Evolutionary conservation across 345 rosid genomes (phyloP), one percentile per base, ranked within the genome.

Genomic region (Linum usitatissimum): DNA sequence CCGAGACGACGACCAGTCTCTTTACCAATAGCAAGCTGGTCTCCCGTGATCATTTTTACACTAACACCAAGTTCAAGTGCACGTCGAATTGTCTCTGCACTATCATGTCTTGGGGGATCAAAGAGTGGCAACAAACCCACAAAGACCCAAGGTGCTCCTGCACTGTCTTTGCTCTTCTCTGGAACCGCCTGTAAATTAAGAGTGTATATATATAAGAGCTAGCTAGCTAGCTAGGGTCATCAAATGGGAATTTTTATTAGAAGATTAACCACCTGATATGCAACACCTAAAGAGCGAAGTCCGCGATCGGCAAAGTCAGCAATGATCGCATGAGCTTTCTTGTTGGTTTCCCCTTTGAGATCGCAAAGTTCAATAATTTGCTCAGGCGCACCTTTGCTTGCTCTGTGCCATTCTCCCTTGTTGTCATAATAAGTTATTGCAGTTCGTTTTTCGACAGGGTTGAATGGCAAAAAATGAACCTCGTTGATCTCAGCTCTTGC

Each of bases 71-170:
- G 30, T 18, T 55, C 30, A 28, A 55, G 59, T 55, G 59, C 59
- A 5, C 59, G 59, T 55, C 59, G 23, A 19, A 55, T 55, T 20
- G 59, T 55, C 28, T 55, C 59, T 18, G 59, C 59, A 5, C 59
- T 55, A 55, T 55, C 59, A 28, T 55, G 59, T 19, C 59, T 55
- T 18, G 59, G 59, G 6, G 59, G 59, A 55, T 55, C 59, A 55
- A 55, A 55, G 30, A 55, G 59, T 3, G 59, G 59, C 10, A 55
- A 28, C 30, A 55, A 19, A 9, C 59, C 59, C 23, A 55, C 30
- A 9, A 55, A 55, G 8, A 14, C 59, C 59, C 59, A 55, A 9
- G 59, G 59, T 18, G 30, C 5, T 18, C 59, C 59, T 0, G 30
- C 13, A 19, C 59, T 19, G 8, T 55, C 59, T 19, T 55, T 55